Evolutionary conservation across 768 basidiomycete species (phyloP).

Genomic region (Myochromella boudieri): DNA sequence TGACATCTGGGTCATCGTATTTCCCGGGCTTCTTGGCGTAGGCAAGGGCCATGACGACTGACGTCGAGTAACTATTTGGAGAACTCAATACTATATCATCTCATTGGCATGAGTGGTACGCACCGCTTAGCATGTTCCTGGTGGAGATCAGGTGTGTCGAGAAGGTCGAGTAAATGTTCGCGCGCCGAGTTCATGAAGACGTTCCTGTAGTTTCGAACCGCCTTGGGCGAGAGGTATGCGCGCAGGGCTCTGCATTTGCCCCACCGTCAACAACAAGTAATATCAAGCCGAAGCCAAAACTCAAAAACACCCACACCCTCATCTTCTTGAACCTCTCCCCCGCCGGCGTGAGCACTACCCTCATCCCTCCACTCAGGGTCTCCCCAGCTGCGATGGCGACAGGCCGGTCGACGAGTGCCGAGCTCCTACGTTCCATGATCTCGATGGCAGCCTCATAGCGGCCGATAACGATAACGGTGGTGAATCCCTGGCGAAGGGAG

Average conservation of each 20-base stretch:
- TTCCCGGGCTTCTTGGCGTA: no score
- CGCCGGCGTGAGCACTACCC: constrained; percentile 53
- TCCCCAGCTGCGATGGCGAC: constrained; percentile 57
- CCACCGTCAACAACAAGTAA: background rate
- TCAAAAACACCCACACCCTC: constrained; percentile 39
- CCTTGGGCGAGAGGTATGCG: constrained; percentile 56
- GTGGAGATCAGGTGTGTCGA: constrained; percentile 42
- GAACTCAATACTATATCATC: no score
- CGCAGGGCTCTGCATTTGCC: constrained; percentile 46
- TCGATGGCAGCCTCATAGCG: constrained; percentile 58
- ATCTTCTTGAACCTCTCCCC: constrained; percentile 63
- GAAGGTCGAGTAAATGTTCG: constrained; percentile 43
- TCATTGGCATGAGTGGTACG: no score
- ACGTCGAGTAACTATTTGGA: constrained; percentile 42
- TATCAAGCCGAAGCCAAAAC: no score
- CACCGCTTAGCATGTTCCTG: constrained; percentile 51
- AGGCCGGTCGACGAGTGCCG: constrained; percentile 52
- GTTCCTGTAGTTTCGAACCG: constrained; percentile 45
- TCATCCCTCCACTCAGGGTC: constrained; percentile 57
- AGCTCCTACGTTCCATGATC: constrained; percentile 68
- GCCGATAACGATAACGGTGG: constrained; percentile 45
- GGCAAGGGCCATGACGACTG: constrained; percentile 40
- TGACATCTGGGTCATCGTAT: constrained; percentile 48
- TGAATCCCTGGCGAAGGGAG: constrained; percentile 49
- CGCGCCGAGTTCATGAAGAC: constrained; percentile 46